A percentile compares a stretch with the other conserved stretches of the same genome.
Evolutionary conservation across 2,329 filamentous ascomycete genomes (phyloP).

Genomic region (Venturia carpophila): DNA sequence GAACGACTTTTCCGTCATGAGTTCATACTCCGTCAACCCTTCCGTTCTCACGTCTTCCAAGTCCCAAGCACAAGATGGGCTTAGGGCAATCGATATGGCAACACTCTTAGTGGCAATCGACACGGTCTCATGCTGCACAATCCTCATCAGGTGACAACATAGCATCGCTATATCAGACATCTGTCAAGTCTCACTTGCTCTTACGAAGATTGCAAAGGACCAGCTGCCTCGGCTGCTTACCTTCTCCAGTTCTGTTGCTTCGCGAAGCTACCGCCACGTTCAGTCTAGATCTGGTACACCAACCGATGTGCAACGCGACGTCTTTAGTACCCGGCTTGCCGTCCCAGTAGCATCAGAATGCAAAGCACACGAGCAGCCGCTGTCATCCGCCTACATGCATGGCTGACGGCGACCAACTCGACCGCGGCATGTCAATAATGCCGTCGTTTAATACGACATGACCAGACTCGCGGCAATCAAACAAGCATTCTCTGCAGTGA

Average conservation of each 20-base stretch:
- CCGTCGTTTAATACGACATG: neutral
- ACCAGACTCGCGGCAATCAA: neutral
- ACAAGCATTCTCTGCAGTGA: neutral
- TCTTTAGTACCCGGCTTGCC: neutral
- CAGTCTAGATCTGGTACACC: neutral
- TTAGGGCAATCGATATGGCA: neutral
- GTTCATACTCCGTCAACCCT: neutral
- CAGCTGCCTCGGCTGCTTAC: neutral
- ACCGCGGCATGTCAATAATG: neutral
- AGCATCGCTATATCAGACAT: neutral
- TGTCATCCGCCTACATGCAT: neutral
- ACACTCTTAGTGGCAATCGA: neutral
- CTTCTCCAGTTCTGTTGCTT: neutral
- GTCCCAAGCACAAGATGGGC: neutral
- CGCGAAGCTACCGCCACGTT: neutral
- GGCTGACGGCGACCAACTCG: neutral
- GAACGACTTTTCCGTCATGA: neutral
- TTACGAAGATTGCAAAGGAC: neutral
- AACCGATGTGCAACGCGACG: neutral
- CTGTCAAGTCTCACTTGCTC: too few species aligned
- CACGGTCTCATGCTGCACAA: neutral
- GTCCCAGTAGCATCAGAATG: neutral
- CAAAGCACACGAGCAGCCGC: neutral
- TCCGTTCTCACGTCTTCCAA: neutral
- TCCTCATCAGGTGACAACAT: neutral